Percentiles rank a stretch among this genome's conserved stretches.
These are phyloP conservation scores for Cutaneotrichosporon daszewskae DNA, from an alignment of 1,284 basidiomycete genomes.

Conservation along the genomic window DNA sequence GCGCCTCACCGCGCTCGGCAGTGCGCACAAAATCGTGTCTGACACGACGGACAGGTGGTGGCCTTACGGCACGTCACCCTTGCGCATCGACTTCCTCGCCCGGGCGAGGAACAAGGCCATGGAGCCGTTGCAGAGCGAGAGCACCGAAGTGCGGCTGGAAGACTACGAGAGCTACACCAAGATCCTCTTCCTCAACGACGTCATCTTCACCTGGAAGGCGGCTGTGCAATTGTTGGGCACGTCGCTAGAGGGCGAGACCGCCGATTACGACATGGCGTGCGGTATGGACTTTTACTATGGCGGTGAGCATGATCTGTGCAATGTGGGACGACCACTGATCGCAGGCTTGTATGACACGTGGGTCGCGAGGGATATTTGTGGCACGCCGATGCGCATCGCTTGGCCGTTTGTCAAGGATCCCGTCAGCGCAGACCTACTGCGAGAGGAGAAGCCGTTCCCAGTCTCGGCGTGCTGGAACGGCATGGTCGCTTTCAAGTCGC, in stretches of 20 bases:
- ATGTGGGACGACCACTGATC: too few species aligned
- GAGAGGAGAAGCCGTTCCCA: conserved; percentile 50
- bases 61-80: conserved; percentile 45
- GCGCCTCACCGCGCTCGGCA: conserved; percentile 36
- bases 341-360: conserved; percentile 51
- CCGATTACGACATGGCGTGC: conserved; percentile 56
- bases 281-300: conserved; percentile 53
- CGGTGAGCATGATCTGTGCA: too few species aligned
- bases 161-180: conserved; percentile 49
- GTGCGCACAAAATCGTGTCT: conserved; percentile 46
- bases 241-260: conserved; percentile 14
- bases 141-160: conserved; percentile 27
- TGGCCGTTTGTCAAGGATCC: conserved; percentile 56
- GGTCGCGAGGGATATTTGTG: conserved; percentile 51
- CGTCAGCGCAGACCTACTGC: conserved; percentile 42
- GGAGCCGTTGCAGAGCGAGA: conserved; percentile 42
- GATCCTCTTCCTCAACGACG: conserved; percentile 55
- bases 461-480: conserved; percentile 54
- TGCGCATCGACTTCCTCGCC: conserved; percentile 52
- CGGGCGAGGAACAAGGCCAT: conserved; percentile 52
- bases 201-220: conserved; percentile 52
- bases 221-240: conserved; percentile 53
- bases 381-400: conserved; percentile 48
- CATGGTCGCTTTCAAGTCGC: conserved; percentile 52
- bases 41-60: conserved; percentile 31